Conservation (phyloP, 1,284 basidiomycete genomes). For the Rhodotorula mucilaginosa region DNA sequence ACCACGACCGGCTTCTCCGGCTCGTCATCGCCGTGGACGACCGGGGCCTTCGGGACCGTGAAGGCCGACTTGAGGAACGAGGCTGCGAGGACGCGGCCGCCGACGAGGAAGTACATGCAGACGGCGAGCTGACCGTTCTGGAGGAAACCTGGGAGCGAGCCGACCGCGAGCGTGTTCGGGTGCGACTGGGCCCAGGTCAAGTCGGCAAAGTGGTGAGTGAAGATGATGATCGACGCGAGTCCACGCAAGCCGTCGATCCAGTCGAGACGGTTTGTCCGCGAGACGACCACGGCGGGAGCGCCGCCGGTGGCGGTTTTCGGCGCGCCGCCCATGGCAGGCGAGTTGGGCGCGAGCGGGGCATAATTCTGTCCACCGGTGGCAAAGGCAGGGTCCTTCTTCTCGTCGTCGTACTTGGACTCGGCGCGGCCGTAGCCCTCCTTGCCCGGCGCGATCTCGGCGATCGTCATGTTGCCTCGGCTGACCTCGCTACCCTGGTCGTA, state of each 20-base stretch:
- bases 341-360: slow-evolving; percentile 41
- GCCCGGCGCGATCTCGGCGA: slow-evolving; percentile 40
- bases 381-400: slow-evolving; percentile 39
- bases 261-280: slow-evolving; percentile 47
- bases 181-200: slow-evolving; percentile 48
- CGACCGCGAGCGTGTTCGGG: slow-evolving; percentile 47
- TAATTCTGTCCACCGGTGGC: slow-evolving; percentile 29
- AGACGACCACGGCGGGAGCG: slow-evolving; percentile 45
- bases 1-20: slow-evolving; percentile 43
- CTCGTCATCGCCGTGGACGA: slow-evolving; percentile 47
- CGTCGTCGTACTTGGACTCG: slow-evolving; percentile 35
- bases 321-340: slow-evolving; percentile 42
- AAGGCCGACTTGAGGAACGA: slow-evolving; percentile 49
- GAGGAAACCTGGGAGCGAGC: slow-evolving; percentile 47
- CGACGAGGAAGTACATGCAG: slow-evolving; percentile 50
- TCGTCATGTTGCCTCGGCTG: slow-evolving; percentile 32
- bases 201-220: slow-evolving; percentile 51
- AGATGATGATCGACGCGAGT: slow-evolving; percentile 50
- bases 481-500: slow-evolving; percentile 44
- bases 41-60: slow-evolving; percentile 46
- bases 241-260: slow-evolving; percentile 52
- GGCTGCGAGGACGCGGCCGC: slow-evolving; percentile 50
- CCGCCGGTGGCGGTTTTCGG: slow-evolving; percentile 35
- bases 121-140: slow-evolving; percentile 48
- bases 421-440: slow-evolving; percentile 43